Evolutionary conservation across 257 asterid genomes (phyloP).

Genomic region (Echites panduratus): DNA sequence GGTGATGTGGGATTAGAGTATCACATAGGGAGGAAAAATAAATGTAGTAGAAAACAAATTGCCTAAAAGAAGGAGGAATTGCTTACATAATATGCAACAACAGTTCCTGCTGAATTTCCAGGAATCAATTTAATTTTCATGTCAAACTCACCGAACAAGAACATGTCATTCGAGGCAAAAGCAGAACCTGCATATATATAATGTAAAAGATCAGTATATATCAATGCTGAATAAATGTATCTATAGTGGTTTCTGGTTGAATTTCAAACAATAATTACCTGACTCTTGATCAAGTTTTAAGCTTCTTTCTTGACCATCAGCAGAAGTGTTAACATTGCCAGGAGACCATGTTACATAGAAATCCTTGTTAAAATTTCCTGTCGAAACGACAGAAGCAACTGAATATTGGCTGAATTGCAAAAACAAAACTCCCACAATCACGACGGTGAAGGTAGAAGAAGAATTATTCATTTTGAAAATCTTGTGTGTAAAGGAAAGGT

Average conservation of each 20-base stretch:
- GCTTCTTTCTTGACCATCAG: slow-evolving; percentile 55
- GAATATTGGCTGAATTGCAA: slow-evolving; percentile 20
- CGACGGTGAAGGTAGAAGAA: slow-evolving; percentile 16
- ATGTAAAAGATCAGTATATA: too few relatives aligned
- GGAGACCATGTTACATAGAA: slow-evolving; percentile 77
- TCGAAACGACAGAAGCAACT: slow-evolving; percentile 54
- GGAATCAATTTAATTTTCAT: slow-evolving; percentile 73
- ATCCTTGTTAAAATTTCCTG: slow-evolving; percentile 82
- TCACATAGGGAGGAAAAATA: too few relatives aligned
- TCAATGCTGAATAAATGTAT: neutral
- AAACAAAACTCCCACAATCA: slow-evolving; percentile 11
- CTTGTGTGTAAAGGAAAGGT: slow-evolving; percentile 2
- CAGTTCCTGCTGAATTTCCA: slow-evolving; percentile 88
- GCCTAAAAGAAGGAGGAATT: neutral
- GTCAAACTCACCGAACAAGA: slow-evolving; percentile 76
- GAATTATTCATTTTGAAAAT: slow-evolving; percentile 14
- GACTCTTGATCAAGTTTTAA: slow-evolving; percentile 59
- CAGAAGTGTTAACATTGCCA: slow-evolving; percentile 66
- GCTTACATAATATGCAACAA: slow-evolving; percentile 76
- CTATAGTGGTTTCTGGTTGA: neutral
- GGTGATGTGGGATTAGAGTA: too few relatives aligned
- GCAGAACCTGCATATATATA: slow-evolving; percentile 44
- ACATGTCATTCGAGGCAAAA: slow-evolving; percentile 67
- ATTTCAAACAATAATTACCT: slow-evolving; percentile 38
- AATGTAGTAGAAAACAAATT: too few relatives aligned